phyloP scores from a whole-genome alignment of 257 asterid species.

The Ballota nigra region DNA sequence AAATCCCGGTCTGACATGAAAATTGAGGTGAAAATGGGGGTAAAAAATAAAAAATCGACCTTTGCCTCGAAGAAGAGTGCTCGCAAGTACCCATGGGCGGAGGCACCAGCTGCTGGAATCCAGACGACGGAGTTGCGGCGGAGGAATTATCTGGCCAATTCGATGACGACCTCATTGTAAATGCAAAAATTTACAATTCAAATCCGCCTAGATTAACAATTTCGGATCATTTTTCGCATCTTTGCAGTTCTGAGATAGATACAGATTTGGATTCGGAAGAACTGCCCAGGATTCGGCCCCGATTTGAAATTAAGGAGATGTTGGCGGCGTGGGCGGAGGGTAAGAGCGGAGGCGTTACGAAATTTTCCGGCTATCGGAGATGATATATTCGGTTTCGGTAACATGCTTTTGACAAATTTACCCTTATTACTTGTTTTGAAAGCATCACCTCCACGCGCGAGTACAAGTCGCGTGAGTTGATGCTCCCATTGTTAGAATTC shows the following conservation, averaged over 20 bases:
- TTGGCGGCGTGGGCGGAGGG: slow-evolving; percentile 38
- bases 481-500: too few species aligned
- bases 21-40: slow-evolving; percentile 24
- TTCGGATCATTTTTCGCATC: slow-evolving; percentile 8
- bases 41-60: slow-evolving; percentile 30
- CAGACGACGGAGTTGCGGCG: slow-evolving; percentile 31
- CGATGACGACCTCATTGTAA: slow-evolving; percentile 56
- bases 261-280: slow-evolving; percentile 25
- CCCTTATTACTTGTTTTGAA: slow-evolving; percentile 16
- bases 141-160: slow-evolving; percentile 56
- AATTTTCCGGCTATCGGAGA: slow-evolving; percentile 21
- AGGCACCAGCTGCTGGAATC: slow-evolving; percentile 35
- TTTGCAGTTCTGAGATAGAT: slow-evolving; percentile 1
- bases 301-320: slow-evolving; percentile 34
- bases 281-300: slow-evolving; percentile 16
- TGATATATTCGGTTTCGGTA: slow-evolving; percentile 12
- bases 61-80: slow-evolving; percentile 35
- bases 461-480: slow-evolving; percentile 11
- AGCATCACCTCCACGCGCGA: slow-evolving; percentile 25
- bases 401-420: not conserved
- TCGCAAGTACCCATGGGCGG: slow-evolving; percentile 30
- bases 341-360: slow-evolving; percentile 5
- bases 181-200: slow-evolving; percentile 16
- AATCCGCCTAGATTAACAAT: slow-evolving; percentile 14
- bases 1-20: slow-evolving; percentile 26